Base-by-base conservation (phyloP, 345 rosid species). In the Gossypium bickii region DNA sequence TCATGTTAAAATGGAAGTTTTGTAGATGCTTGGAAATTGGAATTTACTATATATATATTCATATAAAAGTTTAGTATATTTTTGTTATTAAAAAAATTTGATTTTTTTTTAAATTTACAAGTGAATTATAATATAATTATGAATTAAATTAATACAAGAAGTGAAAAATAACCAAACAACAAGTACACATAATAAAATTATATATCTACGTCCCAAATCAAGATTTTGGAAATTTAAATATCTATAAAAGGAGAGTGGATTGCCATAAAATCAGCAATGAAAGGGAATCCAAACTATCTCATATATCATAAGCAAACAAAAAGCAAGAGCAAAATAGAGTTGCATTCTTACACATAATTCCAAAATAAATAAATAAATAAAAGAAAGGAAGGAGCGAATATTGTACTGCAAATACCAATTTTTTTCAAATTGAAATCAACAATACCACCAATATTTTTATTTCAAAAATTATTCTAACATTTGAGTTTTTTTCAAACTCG, bases 361-460 rank as follows among this genome's bases (percentile, higher is more conserved):
- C 71, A 67, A 67, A 44, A 45, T 66, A 5, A 34, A 34, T 4
- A 0, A 20, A 20, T 0, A 5, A 34, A 34, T 0, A 5, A 5
- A 34, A 34, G 7, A 66, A 20, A 43, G 10, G 44, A 27, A 16
- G 67, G 20, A 11, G 70, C n/a, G 53, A 11, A 66, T 22, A 45
- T 66, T 66, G 70, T 66, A 66, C 70, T 66, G 70, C n/a, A 44
- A 20, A 44, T 66, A n/a, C 29, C 70, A 12, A 13, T 25, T 53
- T 24, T 66, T 66, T 66, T 66, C 70, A 66, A 66, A 6, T 12
- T 45, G 52, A 45, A 64, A 64, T 47, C 15, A 64, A 45, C 53
- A 24, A 22, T 10, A 22, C 71, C 34, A 12, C 1, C 41, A 34
- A 34, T 7, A 34, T 34, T 6, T 13, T 17, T 53, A 1, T 53